Evolutionary conservation across 495 filamentous ascomycete genomes (phyloP), one percentile per base, ranked within the genome.

Genomic region (Penicillium lividum): DNA sequence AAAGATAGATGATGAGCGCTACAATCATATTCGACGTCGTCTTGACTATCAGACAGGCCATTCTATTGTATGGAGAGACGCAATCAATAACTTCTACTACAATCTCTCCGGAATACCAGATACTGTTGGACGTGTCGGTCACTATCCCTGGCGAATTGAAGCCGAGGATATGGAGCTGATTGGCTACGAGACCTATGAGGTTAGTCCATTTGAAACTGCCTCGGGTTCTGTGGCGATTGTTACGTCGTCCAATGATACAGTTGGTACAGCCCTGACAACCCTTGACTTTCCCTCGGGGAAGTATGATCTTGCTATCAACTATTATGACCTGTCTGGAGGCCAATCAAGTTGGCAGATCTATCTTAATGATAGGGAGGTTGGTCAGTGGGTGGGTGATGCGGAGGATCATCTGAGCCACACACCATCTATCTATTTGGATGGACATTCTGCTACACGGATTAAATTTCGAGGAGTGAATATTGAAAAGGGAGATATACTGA

Each of bases 41-140:
- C 78, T 87, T 7, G 73, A 73, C 7, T 90, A 85, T 67, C 87
- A 89, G 65, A 79, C 86, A 0, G 87, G 87, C 8, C 87, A 90
- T 71, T 77, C 86, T 0, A 76, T 89, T 49, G 81, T 89, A 5
- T 89, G 87, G 87, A 79, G 86, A 28, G 87, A 91, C 61, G 75
- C 81, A 10, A 81, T 91, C 68, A 79, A 65, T 57, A 71, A 77
- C 40, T 89, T 85, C 68, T 89, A 86, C 69, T 47, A 74, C 58
- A 85, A 81, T 64, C 65, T 83, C 18, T 85, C 82, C 1, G 72
- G 77, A 6, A 87, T 89, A 45, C 60, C 81, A 1, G 87, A 89
- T 60, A 64, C 74, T n/a, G 58, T 56, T 0, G 73, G 72, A 15
- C 79, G 87, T 15, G 85, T 87, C 2, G 74, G 77, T 2, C 68